phyloP scores from a whole-genome alignment of 805 yeast species.

The Ogataea degrootiae region DNA sequence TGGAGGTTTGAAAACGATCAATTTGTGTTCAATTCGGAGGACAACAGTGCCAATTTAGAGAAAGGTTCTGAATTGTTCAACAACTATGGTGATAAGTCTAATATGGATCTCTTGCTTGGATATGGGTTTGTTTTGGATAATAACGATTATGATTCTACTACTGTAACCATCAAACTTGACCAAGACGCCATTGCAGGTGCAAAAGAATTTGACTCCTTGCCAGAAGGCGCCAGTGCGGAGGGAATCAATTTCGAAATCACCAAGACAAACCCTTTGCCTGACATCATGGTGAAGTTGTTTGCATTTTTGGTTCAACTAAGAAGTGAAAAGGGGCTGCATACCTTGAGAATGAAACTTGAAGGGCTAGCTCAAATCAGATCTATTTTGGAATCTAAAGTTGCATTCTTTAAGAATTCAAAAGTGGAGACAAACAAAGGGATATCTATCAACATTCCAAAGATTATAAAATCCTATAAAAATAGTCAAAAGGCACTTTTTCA shows the following conservation, averaged over 20 bases:
- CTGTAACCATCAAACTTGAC: conserved; percentile 58
- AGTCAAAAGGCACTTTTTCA: conserved; percentile 47
- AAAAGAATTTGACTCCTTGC: conserved; percentile 33
- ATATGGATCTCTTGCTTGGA: conserved; percentile 59
- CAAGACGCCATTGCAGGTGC: conserved; percentile 18
- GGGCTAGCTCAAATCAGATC: conserved; percentile 52
- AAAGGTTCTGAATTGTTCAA: conserved; percentile 64
- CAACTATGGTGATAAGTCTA: conserved; percentile 74
- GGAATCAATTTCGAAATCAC: conserved; percentile 38
- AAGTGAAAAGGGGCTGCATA: conserved; percentile 40
- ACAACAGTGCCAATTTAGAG: conserved; percentile 27
- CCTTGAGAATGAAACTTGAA: conserved; percentile 53
- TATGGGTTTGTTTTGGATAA: conserved; percentile 69
- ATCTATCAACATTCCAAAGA: conserved; percentile 22
- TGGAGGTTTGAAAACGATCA: conserved; percentile 43
- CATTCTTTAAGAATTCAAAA: conserved; percentile 33
- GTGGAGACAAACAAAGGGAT: conserved; percentile 15
- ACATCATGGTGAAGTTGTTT: conserved; percentile 45
- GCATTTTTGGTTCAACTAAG: conserved; percentile 45
- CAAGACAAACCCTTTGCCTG: conserved; percentile 28
- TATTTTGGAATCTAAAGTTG: conserved; percentile 49
- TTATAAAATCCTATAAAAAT: conserved; percentile 41
- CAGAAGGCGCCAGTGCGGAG: conserved; percentile 34
- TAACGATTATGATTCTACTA: conserved; percentile 50
- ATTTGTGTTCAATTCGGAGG: conserved; percentile 35